phyloP scores from a whole-genome alignment of 176 grass and related monocot species.

The Paspalum vaginatum region DNA sequence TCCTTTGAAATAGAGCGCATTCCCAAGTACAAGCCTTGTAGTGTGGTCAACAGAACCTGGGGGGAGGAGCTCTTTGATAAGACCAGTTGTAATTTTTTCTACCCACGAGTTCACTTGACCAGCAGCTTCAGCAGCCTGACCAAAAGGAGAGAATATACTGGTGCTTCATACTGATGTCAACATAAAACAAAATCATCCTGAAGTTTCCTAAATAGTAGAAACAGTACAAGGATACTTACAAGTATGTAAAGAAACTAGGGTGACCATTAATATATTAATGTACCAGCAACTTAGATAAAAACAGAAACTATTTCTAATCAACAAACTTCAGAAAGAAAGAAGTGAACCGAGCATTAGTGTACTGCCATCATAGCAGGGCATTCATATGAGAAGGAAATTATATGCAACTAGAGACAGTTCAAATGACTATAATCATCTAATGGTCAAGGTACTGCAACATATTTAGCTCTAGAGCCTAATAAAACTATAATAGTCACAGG shows the following conservation, averaged over 20 bases:
- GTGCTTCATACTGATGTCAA: neutral
- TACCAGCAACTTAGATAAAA: neutral
- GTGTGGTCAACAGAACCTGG: conserved; percentile 48
- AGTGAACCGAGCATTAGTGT: neutral
- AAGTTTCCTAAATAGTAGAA: neutral
- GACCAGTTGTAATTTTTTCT: conserved; percentile 58
- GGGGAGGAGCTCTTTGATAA: conserved; percentile 70
- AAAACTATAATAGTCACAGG: neutral
- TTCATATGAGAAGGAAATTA: conserved; percentile 3
- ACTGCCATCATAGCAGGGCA: neutral
- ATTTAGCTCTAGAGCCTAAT: neutral
- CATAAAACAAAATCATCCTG: neutral
- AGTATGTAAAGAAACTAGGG: neutral
- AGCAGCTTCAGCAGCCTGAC: conserved; percentile 60
- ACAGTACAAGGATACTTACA: neutral
- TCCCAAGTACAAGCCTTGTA: conserved; percentile 72
- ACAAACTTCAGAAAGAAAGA: neutral
- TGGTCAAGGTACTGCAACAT: neutral
- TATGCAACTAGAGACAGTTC: neutral
- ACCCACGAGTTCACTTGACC: conserved; percentile 80
- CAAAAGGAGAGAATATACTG: conserved; percentile 21
- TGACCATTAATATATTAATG: neutral
- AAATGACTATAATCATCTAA: conserved; percentile 4
- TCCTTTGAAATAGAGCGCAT: conserved; percentile 86
- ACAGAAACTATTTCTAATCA: neutral